Percentiles rank a stretch among this genome's conserved stretches.
Conservation (phyloP, 192 early-diverging fungal genomes). For the Coemansia sp. region DNA sequence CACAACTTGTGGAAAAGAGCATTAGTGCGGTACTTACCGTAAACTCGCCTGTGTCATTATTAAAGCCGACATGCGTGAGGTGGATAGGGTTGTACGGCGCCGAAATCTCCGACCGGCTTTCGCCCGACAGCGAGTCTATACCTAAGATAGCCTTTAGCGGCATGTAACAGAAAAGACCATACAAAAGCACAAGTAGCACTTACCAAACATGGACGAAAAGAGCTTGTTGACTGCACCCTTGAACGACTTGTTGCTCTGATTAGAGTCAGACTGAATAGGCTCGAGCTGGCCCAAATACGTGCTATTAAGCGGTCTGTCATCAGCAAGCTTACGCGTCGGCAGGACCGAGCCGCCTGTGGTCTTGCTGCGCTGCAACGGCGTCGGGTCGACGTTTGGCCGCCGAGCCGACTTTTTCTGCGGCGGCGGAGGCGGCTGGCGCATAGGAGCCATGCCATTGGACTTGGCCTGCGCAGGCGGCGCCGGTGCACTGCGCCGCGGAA, state of each 20-base stretch:
- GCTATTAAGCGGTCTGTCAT: slow-evolving; percentile 51
- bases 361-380: slow-evolving; percentile 53
- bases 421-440: slow-evolving; percentile 41
- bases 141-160: background rate
- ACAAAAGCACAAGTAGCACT: slow-evolving; percentile 3
- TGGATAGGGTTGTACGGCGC: slow-evolving; percentile 95
- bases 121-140: slow-evolving; percentile 59
- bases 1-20: background rate
- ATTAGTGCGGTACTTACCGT: slow-evolving; percentile 60
- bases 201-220: slow-evolving; percentile 55
- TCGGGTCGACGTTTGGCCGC: slow-evolving; percentile 18
- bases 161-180: background rate
- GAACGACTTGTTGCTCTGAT: slow-evolving; percentile 52
- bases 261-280: slow-evolving; percentile 42
- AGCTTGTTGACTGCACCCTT: slow-evolving; percentile 56
- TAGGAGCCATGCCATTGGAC: slow-evolving; percentile 15
- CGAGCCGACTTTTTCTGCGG: slow-evolving; percentile 50
- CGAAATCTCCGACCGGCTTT: slow-evolving; percentile 86
- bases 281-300: slow-evolving; percentile 54
- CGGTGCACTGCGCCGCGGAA: slow-evolving; percentile 54
- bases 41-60: slow-evolving; percentile 94
- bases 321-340: slow-evolving; percentile 51
- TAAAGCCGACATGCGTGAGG: slow-evolving; percentile 97
- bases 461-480: slow-evolving; percentile 29
- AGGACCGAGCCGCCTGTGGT: slow-evolving; percentile 37